Evolutionary conservation across 495 filamentous ascomycete genomes (phyloP).

Genomic region (Aspergillus panamensis): DNA sequence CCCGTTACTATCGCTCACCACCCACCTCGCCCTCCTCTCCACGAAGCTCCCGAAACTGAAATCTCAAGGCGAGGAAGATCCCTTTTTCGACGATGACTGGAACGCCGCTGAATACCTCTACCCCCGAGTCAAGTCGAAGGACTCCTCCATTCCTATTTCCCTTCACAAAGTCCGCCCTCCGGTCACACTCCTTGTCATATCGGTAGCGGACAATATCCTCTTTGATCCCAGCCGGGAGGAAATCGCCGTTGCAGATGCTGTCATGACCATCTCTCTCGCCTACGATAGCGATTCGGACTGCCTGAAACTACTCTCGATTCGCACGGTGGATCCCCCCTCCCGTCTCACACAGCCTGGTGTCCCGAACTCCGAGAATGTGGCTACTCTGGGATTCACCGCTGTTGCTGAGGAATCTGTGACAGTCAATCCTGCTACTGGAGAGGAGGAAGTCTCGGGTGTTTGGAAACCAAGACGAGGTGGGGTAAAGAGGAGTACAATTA

Average conservation of each 20-base stretch:
- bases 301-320: slow-evolving; percentile 57
- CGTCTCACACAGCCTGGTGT: slow-evolving; percentile 67
- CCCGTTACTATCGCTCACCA: slow-evolving; percentile 86
- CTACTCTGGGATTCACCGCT: slow-evolving; percentile 49
- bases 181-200: slow-evolving; percentile 83
- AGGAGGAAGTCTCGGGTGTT: slow-evolving; percentile 60
- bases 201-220: slow-evolving; percentile 81
- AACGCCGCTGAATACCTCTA: slow-evolving; percentile 74
- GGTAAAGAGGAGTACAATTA: slow-evolving; percentile 63
- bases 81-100: slow-evolving; percentile 98
- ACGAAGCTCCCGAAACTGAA: slow-evolving; percentile 79
- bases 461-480: slow-evolving; percentile 79
- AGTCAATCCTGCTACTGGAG: slow-evolving; percentile 37
- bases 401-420: slow-evolving; percentile 25
- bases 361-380: slow-evolving; percentile 64
- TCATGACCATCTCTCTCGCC: slow-evolving; percentile 73
- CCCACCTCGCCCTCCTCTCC: slow-evolving; percentile 89
- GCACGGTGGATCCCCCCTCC: slow-evolving; percentile 67
- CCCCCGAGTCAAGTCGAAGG: slow-evolving; percentile 40
- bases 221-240: slow-evolving; percentile 91
- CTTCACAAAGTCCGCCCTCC: slow-evolving; percentile 57
- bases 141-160: background rate
- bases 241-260: slow-evolving; percentile 84
- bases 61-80: slow-evolving; percentile 87
- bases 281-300: slow-evolving; percentile 29